phyloP scores from a whole-genome alignment of 2,329 filamentous ascomycete species.

The Talaromyces sp. region DNA sequence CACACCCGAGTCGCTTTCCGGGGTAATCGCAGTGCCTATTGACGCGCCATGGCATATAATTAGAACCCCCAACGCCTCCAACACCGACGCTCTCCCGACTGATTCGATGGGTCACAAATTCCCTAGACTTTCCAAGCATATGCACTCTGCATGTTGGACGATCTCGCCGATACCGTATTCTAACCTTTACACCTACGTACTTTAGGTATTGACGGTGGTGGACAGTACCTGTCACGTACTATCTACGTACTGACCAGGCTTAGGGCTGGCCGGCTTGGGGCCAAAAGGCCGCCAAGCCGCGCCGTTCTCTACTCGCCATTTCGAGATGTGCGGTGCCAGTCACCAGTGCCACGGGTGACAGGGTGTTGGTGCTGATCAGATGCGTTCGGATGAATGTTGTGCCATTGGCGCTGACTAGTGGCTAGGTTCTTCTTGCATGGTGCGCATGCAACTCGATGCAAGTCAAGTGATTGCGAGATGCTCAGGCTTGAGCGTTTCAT shows the following conservation, averaged over 20 bases:
- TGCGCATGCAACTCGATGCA: background rate
- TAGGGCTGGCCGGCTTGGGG: background rate
- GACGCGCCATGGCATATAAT: background rate
- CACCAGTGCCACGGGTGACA: background rate
- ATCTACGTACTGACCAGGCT: background rate
- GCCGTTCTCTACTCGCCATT: background rate
- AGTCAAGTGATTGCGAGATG: background rate
- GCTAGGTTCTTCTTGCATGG: background rate
- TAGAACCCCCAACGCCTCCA: slow-evolving; percentile 1
- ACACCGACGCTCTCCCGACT: background rate
- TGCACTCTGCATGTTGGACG: background rate
- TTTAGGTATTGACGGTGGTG: background rate
- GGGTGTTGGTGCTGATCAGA: background rate
- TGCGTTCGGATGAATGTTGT: background rate
- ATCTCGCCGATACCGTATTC: background rate
- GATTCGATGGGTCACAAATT: background rate
- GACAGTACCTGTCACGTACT: background rate
- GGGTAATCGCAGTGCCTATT: background rate
- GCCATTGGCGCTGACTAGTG: background rate
- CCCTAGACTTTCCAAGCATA: background rate
- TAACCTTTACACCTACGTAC: background rate
- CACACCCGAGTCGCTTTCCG: background rate
- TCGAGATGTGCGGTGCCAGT: background rate
- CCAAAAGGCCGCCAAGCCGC: background rate
- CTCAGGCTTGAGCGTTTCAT: background rate